These are phyloP conservation scores for Camellia japonica DNA, from an alignment of 148 eudicot genomes.

Conservation along the genomic window DNA sequence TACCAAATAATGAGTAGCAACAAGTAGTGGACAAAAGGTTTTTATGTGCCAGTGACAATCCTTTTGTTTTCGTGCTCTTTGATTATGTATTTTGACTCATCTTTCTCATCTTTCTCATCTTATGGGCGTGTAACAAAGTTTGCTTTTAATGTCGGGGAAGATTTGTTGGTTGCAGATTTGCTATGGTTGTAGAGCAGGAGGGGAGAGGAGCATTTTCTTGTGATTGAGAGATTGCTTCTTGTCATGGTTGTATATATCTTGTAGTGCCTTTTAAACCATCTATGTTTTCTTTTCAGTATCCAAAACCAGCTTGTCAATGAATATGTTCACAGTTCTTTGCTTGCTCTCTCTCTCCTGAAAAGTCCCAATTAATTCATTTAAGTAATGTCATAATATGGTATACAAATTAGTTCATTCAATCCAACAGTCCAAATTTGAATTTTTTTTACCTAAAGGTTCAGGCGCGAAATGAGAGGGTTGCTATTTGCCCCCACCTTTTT, in stretches of 20 bases:
- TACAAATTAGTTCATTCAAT: no score
- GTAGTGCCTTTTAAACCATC: neutral
- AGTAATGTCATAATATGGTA: no score
- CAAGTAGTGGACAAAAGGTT: neutral
- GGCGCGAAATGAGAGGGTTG: no score
- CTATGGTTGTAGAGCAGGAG: neutral
- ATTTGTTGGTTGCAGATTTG: neutral
- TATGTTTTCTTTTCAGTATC: neutral
- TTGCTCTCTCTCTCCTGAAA: neutral
- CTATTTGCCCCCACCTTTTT: no score
- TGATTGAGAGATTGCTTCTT: neutral
- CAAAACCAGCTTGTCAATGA: conserved; percentile 2
- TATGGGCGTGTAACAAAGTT: neutral
- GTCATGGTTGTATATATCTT: neutral
- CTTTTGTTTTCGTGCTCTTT: neutral
- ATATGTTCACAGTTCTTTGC: neutral
- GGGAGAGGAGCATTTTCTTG: neutral
- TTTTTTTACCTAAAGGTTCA: no score
- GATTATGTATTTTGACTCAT: neutral
- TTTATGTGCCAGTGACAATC: neutral
- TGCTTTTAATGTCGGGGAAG: neutral
- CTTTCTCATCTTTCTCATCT: neutral
- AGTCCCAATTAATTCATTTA: no score
- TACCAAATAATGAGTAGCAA: neutral
- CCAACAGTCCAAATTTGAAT: no score